Conservation (phyloP, 495 filamentous ascomycete species). For the Platismatia glauca region DNA sequence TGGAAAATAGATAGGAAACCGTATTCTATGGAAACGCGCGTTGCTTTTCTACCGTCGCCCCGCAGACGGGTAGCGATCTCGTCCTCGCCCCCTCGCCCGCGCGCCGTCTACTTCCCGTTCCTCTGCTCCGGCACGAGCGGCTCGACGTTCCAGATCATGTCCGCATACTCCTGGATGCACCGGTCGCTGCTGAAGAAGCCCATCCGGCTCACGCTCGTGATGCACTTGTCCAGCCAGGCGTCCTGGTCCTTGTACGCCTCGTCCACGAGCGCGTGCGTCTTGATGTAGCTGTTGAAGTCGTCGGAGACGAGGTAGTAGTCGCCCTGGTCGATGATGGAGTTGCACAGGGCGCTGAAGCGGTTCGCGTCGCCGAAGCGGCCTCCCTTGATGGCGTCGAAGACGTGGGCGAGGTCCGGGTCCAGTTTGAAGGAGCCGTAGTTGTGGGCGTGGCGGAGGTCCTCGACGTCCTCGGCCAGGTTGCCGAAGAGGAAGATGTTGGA, state of each 20-base stretch:
- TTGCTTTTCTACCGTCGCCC: background rate
- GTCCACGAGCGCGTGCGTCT: slow-evolving; percentile 84
- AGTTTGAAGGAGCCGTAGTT: slow-evolving; percentile 69
- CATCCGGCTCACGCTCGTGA: slow-evolving; percentile 82
- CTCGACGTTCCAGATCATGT: slow-evolving; percentile 84
- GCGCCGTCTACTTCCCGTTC: background rate
- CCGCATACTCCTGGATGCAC: slow-evolving; percentile 97
- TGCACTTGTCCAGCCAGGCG: slow-evolving; percentile 82
- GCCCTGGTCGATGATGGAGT: slow-evolving; percentile 79
- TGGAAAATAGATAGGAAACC: no score
- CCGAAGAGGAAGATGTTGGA: slow-evolving; percentile 98
- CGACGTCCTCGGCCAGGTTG: slow-evolving; percentile 91
- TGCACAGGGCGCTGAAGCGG: slow-evolving; percentile 70
- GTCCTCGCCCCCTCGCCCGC: background rate
- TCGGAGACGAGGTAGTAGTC: slow-evolving; percentile 97
- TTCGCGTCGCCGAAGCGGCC: slow-evolving; percentile 68
- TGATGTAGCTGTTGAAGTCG: slow-evolving; percentile 87
- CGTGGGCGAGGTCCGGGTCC: slow-evolving; percentile 62
- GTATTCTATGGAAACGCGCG: background rate
- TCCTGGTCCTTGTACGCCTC: slow-evolving; percentile 84
- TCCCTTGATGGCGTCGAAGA: slow-evolving; percentile 73
- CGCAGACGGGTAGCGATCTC: background rate
- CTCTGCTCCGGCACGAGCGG: slow-evolving; percentile 44
- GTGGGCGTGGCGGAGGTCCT: slow-evolving; percentile 88
- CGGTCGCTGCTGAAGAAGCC: slow-evolving; percentile 94